Evolutionary conservation across 2,329 filamentous ascomycete species (phyloP), one percentile per base, ranked within the genome.

Genomic region (Diaporthe vexans): DNA sequence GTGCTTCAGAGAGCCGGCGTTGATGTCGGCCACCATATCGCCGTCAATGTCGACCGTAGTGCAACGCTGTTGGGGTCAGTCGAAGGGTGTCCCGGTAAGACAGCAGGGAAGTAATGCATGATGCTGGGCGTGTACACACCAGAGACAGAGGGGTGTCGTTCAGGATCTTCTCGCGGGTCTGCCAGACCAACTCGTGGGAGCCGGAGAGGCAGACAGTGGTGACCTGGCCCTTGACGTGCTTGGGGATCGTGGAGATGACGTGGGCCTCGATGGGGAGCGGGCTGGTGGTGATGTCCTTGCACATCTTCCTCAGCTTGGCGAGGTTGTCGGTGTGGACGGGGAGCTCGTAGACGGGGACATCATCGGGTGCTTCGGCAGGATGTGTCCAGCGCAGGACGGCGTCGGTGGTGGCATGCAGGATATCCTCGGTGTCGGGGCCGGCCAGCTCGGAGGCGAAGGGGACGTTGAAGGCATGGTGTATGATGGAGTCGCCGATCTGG

Each of bases 391-490:
- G 92, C 78, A 96, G 90, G 77, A 97, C 92, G 75, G 96, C 95
- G 79, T 95, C 94, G 74, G 92, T 91, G 77, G 94, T 98, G 77
- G 96, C 95, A 85, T 98, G 96, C 76, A 98, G 90, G 80, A 99
- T 94, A 84, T 98, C 95, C 84, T 98, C 95, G 78, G 94, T 94
- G 81, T 98, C 95, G 77, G 97, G 97, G 46, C 97, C 97, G 76
- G 94, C 91, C 76, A 99, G 91, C 80, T 96, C 96, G 77, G 94
- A 97, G 79, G 95, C 93, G 85, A 98, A 98, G 76, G 97, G 97
- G 65, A 99, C 94, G 82, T 98, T 98, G 91, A 99, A 98, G 77
- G 95, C 96, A 83, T 98, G 93, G 84, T 97, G 95, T 84, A 98
- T 94, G 78, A 91, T 92, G 70, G 92, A 88, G 82, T 96, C 94